phyloP scores from a whole-genome alignment of 768 basidiomycete species.

The Rhizopogon vinicolor region DNA sequence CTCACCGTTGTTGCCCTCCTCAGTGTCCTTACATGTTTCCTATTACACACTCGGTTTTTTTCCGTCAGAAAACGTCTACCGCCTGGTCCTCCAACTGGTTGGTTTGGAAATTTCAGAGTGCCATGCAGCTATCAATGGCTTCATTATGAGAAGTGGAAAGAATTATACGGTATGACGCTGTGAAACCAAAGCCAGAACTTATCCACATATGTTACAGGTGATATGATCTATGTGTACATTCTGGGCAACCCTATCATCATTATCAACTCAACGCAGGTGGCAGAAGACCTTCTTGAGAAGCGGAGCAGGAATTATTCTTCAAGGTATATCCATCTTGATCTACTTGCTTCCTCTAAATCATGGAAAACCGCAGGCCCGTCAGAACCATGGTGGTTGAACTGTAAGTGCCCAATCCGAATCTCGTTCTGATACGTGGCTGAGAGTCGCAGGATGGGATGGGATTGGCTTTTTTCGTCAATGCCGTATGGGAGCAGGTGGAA shows the following conservation, averaged over 20 bases:
- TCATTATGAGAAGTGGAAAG: slow-evolving; percentile 40
- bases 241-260: slow-evolving; percentile 44
- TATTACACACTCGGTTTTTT: slow-evolving; percentile 9
- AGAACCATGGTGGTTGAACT: slow-evolving; percentile 40
- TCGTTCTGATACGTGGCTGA: neutral
- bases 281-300: slow-evolving; percentile 42
- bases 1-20: neutral
- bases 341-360: neutral
- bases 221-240: slow-evolving; percentile 39
- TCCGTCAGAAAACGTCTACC: slow-evolving; percentile 19
- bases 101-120: slow-evolving; percentile 28
- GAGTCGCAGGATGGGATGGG: slow-evolving; percentile 39
- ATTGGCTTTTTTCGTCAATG: slow-evolving; percentile 42
- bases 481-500: slow-evolving; percentile 32
- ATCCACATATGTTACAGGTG: slow-evolving; percentile 26
- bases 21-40: slow-evolving; percentile 6
- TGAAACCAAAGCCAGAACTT: neutral
- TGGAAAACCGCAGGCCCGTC: slow-evolving; percentile 24
- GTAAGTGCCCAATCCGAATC: slow-evolving; percentile 21
- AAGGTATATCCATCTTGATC: slow-evolving; percentile 8
- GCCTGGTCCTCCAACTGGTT: slow-evolving; percentile 38
- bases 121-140: slow-evolving; percentile 39
- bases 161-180: slow-evolving; percentile 32
- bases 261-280: slow-evolving; percentile 37
- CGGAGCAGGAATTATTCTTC: slow-evolving; percentile 42